A percentile compares a stretch with the other conserved stretches of the same genome.
phyloP scores from a whole-genome alignment of 1,139 yeast genomes.

The Yarrowia galli region DNA sequence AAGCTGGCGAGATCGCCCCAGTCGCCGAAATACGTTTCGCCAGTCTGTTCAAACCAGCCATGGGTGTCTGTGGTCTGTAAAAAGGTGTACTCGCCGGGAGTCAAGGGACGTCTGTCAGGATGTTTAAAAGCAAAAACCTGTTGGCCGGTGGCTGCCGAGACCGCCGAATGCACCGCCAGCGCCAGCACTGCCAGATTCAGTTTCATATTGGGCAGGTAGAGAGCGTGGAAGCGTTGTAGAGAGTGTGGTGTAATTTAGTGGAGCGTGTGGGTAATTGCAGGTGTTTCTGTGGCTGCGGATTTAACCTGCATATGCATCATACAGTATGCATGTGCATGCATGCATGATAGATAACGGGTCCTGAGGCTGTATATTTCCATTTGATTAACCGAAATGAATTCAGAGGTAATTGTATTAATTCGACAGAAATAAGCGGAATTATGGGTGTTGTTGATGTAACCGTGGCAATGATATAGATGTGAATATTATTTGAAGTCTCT shows the following conservation, averaged over 20 bases:
- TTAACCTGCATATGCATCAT: not conserved
- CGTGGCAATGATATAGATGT: too few species aligned
- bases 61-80: constrained; percentile 96
- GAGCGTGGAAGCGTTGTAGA: too few species aligned
- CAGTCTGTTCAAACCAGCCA: constrained; percentile 77
- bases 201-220: constrained; percentile 6
- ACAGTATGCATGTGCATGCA: constrained; percentile 8
- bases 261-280: not conserved
- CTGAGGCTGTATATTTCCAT: not conserved
- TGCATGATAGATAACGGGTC: constrained; percentile 2
- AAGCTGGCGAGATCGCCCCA: constrained; percentile 95
- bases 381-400: not conserved
- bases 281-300: not conserved
- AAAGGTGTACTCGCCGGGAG: constrained; percentile 50
- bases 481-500: too few species aligned
- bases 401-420: too few species aligned
- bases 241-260: not conserved
- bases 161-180: constrained; percentile 7
- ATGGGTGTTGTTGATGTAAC: too few species aligned
- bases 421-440: too few species aligned
- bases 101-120: constrained; percentile 9
- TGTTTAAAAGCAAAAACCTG: constrained; percentile 15
- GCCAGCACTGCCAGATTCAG: constrained; percentile 20
- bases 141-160: constrained; percentile 19
- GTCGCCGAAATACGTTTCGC: constrained; percentile 66